Percentiles rank a stretch among this genome's conserved stretches.
Evolutionary conservation across 176 grass and related monocot genomes (phyloP).

Genomic region (Hordeum marinum): DNA sequence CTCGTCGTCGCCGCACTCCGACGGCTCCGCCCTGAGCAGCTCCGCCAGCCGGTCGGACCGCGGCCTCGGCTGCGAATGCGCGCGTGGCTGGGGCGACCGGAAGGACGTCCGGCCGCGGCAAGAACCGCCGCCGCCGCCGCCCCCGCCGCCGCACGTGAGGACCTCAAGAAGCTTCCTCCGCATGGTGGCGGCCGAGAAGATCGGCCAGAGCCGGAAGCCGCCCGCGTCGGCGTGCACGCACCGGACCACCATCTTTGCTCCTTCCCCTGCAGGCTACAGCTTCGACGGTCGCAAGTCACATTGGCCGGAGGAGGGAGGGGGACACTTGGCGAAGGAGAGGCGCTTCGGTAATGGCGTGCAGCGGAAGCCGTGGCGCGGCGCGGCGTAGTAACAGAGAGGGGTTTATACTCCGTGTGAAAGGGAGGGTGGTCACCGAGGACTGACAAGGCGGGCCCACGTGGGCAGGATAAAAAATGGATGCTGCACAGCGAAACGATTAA

Average conservation of each 20-base stretch:
- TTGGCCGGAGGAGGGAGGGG: conserved; percentile 5
- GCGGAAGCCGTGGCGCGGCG: conserved; percentile 39
- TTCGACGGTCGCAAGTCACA: conserved; percentile 31
- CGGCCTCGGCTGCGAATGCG: conserved; percentile 17
- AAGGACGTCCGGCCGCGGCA: conserved; percentile 7
- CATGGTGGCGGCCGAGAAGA: conserved; percentile 51
- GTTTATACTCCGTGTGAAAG: conserved; percentile 26
- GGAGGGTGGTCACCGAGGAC: background rate
- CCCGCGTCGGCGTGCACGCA: conserved; percentile 33
- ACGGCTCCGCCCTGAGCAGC: conserved; percentile 54
- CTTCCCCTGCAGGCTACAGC: background rate
- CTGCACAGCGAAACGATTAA: background rate
- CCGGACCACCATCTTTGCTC: conserved; percentile 21
- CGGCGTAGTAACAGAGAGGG: conserved; percentile 7
- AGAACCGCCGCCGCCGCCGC: background rate
- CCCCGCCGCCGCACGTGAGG: conserved; percentile 37
- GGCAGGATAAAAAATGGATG: background rate
- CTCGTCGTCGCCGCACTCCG: conserved; percentile 49
- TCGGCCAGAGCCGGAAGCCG: conserved; percentile 54
- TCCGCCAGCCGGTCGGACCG: conserved; percentile 61
- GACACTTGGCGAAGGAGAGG: conserved; percentile 20
- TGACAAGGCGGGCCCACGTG: background rate
- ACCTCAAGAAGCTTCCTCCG: conserved; percentile 57
- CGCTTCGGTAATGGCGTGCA: conserved; percentile 10
- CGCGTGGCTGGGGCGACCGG: conserved; percentile 24